A percentile compares a stretch with the other conserved stretches of the same genome.
phyloP scores from a whole-genome alignment of 768 basidiomycete species.

The Mycena alexandri region DNA sequence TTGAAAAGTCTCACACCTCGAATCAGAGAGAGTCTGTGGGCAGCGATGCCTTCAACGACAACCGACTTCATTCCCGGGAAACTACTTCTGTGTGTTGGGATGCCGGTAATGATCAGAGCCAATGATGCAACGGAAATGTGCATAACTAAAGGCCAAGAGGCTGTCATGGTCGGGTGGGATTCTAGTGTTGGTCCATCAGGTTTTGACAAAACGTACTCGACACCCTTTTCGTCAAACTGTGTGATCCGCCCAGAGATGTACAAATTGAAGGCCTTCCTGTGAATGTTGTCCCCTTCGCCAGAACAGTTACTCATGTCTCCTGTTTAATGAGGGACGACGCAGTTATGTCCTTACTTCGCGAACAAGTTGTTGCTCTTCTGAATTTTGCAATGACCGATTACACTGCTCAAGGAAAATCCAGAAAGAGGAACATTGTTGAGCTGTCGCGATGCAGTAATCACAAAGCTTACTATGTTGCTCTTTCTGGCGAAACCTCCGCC shows the following conservation, averaged over 20 bases:
- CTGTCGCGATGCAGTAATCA: background rate
- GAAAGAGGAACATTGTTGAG: background rate
- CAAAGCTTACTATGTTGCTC: background rate
- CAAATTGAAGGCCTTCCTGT: background rate
- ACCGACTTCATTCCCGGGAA: background rate
- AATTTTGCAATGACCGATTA: conserved; percentile 11
- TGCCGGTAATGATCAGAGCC: background rate
- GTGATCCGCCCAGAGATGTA: no score
- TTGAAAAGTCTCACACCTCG: background rate
- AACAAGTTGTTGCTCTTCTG: background rate
- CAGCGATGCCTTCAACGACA: background rate
- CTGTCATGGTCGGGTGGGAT: background rate
- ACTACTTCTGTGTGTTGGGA: background rate
- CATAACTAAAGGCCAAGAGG: background rate
- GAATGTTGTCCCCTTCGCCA: background rate
- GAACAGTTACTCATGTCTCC: background rate
- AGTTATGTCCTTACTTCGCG: background rate
- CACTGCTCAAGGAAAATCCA: background rate
- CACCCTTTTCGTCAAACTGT: background rate
- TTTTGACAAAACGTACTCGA: background rate
- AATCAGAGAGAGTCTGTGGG: background rate
- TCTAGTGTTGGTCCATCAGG: background rate
- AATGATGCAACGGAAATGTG: background rate
- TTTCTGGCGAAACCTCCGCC: background rate
- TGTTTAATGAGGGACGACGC: background rate